Base-by-base conservation (phyloP, 257 asterid species). In the Gentiana dahurica region DNA sequence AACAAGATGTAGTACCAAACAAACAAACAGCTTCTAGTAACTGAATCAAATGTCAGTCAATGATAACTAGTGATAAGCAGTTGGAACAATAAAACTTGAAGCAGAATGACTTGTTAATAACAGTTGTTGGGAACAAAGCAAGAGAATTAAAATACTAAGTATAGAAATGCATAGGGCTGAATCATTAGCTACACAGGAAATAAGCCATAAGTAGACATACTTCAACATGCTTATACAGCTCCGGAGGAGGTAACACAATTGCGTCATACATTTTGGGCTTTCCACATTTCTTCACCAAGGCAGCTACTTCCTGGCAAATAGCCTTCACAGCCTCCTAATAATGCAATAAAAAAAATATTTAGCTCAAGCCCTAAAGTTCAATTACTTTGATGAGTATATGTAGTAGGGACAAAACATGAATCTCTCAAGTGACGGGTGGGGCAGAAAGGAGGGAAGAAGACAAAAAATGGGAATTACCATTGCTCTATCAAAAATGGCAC, bases 231-330 rank as follows among this genome's bases (percentile, higher is more conserved):
- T 75, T 83, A 66, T 87, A 91, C 61, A 91, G 80, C 81, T 87
- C 93, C 11, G 85, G 80, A 65, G 98, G 98, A 65, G 98, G 98
- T 65, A 91, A 75, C 71, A 73, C 79, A 73, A 91, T 81, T 57
- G 95, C 97, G 36, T 91, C 98, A 51, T 85, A 75, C 97, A 87
- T 73, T 80, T 91, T 91, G 52, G 82, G 83, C 71, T 91, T 91
- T 70, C 98, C 98, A 58, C 95, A 83, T 75, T 61, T 83, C 83
- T 79, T 75, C 85, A 85, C 98, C 58, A 91, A 71, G 71, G 76
- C 71, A 54, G 78, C 85, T 73, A 91, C 82, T 73, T 76, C 94
- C 55, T 64, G 64, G 75, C 94, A 85, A 70, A 91, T 91, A 71
- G 73, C 76, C 59, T 73, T 73, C 64, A 91, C 94, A 63, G 97